Evolutionary conservation across 257 asterid genomes (phyloP).

Genomic region (Striga asiatica): DNA sequence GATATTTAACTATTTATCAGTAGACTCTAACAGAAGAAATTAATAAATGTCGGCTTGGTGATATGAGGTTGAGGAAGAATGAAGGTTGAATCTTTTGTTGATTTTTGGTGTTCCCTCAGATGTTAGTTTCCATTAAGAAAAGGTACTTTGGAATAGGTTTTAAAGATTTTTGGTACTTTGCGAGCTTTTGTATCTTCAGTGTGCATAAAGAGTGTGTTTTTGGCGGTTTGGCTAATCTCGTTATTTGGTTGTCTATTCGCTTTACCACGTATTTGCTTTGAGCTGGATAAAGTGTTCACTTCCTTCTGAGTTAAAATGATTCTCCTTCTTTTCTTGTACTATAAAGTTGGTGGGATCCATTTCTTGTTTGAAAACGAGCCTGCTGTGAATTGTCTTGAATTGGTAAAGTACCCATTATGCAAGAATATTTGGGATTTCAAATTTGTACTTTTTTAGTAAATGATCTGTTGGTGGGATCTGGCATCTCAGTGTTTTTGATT

Average conservation of each 20-base stretch:
- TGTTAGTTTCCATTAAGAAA: neutral
- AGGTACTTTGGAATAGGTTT: slow-evolving; percentile 4
- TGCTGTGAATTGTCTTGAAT: neutral
- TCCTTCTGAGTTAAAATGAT: slow-evolving; percentile 1
- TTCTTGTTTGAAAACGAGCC: neutral
- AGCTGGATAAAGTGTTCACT: slow-evolving; percentile 12
- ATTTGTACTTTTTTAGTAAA: neutral
- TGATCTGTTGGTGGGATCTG: too few relatives aligned
- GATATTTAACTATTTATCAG: neutral
- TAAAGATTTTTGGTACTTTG: neutral
- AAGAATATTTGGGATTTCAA: neutral
- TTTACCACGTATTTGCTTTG: slow-evolving; percentile 14
- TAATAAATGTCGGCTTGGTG: neutral
- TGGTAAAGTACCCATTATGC: neutral
- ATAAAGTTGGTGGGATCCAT: neutral
- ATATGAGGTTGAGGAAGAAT: neutral
- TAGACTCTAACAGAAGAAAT: neutral
- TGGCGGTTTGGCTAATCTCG: neutral
- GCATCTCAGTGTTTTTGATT: neutral
- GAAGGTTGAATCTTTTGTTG: slow-evolving; percentile 8
- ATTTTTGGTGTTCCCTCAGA: neutral
- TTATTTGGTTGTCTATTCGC: slow-evolving; percentile 10
- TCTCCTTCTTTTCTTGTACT: neutral
- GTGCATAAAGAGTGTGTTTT: neutral
- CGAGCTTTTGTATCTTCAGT: neutral